These are phyloP conservation scores for Chamaecrista fasciculata DNA, from an alignment of 306 rosid genomes.

Conservation along the genomic window DNA sequence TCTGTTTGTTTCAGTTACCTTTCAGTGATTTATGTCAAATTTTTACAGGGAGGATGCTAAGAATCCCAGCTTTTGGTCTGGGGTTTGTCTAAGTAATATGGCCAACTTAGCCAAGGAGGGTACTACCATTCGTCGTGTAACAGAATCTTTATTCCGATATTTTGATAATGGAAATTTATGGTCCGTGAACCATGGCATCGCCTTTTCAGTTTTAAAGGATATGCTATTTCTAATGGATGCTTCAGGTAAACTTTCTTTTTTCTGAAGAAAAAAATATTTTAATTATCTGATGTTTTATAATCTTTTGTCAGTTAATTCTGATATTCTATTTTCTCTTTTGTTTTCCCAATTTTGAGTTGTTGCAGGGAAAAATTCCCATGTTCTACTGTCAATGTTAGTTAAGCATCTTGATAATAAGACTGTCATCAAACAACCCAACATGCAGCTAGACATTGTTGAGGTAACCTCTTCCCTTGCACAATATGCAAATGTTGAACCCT, in stretches of 20 bases:
- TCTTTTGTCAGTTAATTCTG: constrained; percentile 13
- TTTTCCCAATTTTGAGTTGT: constrained; percentile 15
- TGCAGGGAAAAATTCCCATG: constrained; percentile 83
- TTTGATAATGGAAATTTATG: constrained; percentile 71
- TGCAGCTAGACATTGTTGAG: constrained; percentile 83
- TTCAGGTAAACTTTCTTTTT: constrained; percentile 53
- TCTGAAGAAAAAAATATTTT: neutral
- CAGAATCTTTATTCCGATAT: constrained; percentile 85
- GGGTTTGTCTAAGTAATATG: constrained; percentile 87
- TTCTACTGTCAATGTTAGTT: constrained; percentile 71
- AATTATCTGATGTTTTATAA: constrained; percentile 19
- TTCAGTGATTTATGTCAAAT: constrained; percentile 29
- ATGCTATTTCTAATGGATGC: constrained; percentile 74
- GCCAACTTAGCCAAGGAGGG: constrained; percentile 93
- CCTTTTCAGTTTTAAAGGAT: constrained; percentile 71
- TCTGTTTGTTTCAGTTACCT: constrained; percentile 22
- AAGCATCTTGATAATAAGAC: constrained; percentile 90
- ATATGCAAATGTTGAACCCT: constrained; percentile 69
- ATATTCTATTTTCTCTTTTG: constrained; percentile 8
- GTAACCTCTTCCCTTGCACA: constrained; percentile 73
- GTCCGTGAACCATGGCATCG: constrained; percentile 72
- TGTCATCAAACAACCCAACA: constrained; percentile 69
- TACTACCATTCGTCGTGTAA: constrained; percentile 79
- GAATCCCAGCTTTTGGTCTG: constrained; percentile 83
- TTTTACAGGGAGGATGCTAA: constrained; percentile 71